A percentile compares a stretch with the other conserved stretches of the same genome.
Conservation (phyloP, 768 basidiomycete species). For the Tylopilus vinaceipallidus region DNA sequence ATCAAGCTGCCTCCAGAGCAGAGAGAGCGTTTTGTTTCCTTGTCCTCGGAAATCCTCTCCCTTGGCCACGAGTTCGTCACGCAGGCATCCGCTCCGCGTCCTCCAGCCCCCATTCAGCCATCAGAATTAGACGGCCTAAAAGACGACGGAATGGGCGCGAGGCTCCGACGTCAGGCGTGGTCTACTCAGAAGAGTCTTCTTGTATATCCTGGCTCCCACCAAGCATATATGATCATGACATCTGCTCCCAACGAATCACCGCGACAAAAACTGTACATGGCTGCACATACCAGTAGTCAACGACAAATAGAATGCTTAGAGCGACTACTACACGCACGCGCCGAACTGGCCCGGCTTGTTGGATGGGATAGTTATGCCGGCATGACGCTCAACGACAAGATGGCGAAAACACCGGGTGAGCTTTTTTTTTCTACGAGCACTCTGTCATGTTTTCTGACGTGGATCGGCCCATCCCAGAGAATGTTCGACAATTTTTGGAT, state of each 20-base stretch:
- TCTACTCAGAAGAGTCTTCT: constrained; percentile 74
- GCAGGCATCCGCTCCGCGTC: constrained; percentile 59
- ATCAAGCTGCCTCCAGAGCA: constrained; percentile 81
- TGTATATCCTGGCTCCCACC: constrained; percentile 82
- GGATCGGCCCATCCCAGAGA: constrained; percentile 44
- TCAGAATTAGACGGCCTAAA: constrained; percentile 71
- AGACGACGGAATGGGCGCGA: constrained; percentile 73
- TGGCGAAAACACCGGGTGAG: constrained; percentile 92
- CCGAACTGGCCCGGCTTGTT: constrained; percentile 78
- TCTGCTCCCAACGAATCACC: constrained; percentile 85
- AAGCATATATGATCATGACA: constrained; percentile 92
- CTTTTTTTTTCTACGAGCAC: neutral
- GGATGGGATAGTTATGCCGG: constrained; percentile 85
- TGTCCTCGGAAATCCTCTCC: constrained; percentile 85
- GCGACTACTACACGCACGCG: constrained; percentile 68
- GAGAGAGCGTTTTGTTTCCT: constrained; percentile 78
- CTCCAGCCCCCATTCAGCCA: constrained; percentile 65
- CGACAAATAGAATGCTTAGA: constrained; percentile 80
- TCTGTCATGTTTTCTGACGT: constrained; percentile 2
- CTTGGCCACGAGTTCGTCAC: constrained; percentile 86
- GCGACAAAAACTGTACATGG: constrained; percentile 78
- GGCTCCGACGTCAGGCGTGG: constrained; percentile 71
- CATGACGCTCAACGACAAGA: constrained; percentile 89
- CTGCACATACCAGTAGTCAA: constrained; percentile 70
- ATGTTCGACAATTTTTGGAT: constrained; percentile 83